Evolutionary conservation across 345 rosid species (phyloP), one percentile per base, ranked within the genome.

Genomic region (Hibiscus syriacus): DNA sequence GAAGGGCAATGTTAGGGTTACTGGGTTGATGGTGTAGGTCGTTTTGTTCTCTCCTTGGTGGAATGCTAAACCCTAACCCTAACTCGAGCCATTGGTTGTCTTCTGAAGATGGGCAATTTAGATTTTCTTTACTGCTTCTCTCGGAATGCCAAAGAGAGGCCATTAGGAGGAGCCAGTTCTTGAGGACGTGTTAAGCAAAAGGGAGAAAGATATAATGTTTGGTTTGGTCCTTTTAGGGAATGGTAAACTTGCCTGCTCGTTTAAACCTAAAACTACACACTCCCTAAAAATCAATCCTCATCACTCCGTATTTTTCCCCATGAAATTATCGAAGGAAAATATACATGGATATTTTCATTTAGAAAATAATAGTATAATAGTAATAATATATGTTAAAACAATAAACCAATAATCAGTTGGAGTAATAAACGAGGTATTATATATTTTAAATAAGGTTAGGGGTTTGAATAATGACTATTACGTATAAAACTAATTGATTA

Each of bases 31-130:
- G 46, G 30, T 39, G n/a, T 16, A 12, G 22, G 0, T 9, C 16
- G 11, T 41, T 43, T 23, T 27, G 48, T 60, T 49, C 55, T 48
- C 61, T 76, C 62, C 45, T 62, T 38, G 59, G 36, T 55, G 64
- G 62, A 45, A 22, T 54, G 53, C 69, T 50, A 55, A 70, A 66
- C 55, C 72, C 76, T 62, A 77, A 73, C 64, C 78, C 81, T 78
- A 78, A 49, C 66, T 73, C 55, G 36, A 79, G 77, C 79, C 79
- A 79, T 38, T 79, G 75, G 29, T 49, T 32, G 3, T 63, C 66
- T 36, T 66, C 52, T 48, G 70, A 68, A 7, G 34, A 38, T 2
- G 57, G 58, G 58, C 9, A 41, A 16, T 45, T 67, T 50, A 4
- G 25, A 48, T 7, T 29, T n/a, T 45, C 38, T 32, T 48, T 63